phyloP scores from a whole-genome alignment of 345 rosid species.

The Linum usitatissimum region DNA sequence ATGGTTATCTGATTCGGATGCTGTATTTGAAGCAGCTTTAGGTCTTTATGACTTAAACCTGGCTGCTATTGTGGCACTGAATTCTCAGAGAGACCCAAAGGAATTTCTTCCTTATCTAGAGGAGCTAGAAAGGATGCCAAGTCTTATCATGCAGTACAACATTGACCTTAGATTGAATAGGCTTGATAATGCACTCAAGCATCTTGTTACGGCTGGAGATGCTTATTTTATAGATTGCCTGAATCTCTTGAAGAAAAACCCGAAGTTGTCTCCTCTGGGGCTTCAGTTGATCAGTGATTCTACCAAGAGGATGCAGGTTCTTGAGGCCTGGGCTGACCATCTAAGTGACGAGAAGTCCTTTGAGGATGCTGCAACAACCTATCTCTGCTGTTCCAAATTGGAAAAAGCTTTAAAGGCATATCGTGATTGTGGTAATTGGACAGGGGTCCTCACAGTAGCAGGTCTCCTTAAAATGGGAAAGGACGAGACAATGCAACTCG shows the following conservation, averaged over 20 bases:
- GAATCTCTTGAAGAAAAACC: conserved; percentile 66
- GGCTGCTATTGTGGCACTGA: conserved; percentile 94
- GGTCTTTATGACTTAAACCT: conserved; percentile 95
- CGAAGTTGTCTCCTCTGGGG: conserved; percentile 71
- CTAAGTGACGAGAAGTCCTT: conserved; percentile 61
- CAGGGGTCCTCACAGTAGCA: conserved; percentile 76
- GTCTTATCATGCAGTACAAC: conserved; percentile 62
- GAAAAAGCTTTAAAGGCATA: conserved; percentile 85
- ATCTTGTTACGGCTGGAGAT: conserved; percentile 76
- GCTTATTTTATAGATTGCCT: conserved; percentile 52
- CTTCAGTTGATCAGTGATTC: conserved; percentile 59
- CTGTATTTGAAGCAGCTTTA: conserved; percentile 84
- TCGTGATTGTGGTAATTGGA: conserved; percentile 82
- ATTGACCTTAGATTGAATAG: conserved; percentile 72
- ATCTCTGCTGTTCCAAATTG: conserved; percentile 60
- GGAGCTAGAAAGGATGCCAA: conserved; percentile 60
- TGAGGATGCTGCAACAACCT: conserved; percentile 81
- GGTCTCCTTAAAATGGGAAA: conserved; percentile 67
- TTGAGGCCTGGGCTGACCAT: conserved; percentile 93
- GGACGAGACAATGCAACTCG: conserved; percentile 59
- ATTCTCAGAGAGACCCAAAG: conserved; percentile 92
- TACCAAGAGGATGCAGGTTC: conserved; percentile 44
- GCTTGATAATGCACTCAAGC: conserved; percentile 80
- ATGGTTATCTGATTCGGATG: conserved; percentile 92
- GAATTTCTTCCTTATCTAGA: conserved; percentile 95